These are phyloP conservation scores for Chaetomium cochliodes DNA, from an alignment of 495 filamentous ascomycete species.

Conservation along the genomic window DNA sequence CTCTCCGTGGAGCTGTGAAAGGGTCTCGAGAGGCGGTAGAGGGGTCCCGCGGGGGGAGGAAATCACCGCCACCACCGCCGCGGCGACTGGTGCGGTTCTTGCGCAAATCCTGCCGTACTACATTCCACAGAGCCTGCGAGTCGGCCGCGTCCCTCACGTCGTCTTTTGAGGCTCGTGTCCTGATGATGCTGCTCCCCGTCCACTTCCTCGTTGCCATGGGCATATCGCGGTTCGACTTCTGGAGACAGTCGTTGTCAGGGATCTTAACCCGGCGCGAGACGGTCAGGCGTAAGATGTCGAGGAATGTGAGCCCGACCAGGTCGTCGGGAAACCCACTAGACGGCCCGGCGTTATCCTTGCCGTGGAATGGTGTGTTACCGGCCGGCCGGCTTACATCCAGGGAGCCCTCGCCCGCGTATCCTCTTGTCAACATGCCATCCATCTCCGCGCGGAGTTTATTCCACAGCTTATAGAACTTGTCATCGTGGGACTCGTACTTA, in stretches of 20 bases:
- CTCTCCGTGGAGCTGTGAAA: too few relatives aligned
- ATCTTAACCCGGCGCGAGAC: slow-evolving; percentile 59
- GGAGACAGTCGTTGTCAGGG: slow-evolving; percentile 68
- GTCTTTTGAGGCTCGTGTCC: slow-evolving; percentile 82
- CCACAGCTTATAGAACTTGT: slow-evolving; percentile 79
- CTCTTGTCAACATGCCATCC: slow-evolving; percentile 68
- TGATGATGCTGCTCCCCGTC: slow-evolving; percentile 69
- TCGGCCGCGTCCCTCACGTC: slow-evolving; percentile 91
- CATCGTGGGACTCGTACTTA: slow-evolving; percentile 77
- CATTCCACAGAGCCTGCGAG: slow-evolving; percentile 78
- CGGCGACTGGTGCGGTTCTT: slow-evolving; percentile 56
- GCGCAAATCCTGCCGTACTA: slow-evolving; percentile 69
- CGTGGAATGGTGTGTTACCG: slow-evolving; percentile 41
- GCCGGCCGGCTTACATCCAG: slow-evolving; percentile 65
- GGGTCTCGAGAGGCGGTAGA: too few relatives aligned
- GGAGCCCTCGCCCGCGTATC: slow-evolving; percentile 92
- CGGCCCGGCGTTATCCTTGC: too few relatives aligned
- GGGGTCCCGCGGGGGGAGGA: not conserved
- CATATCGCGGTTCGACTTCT: slow-evolving; percentile 59
- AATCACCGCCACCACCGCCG: not conserved
- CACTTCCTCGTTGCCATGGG: slow-evolving; percentile 63
- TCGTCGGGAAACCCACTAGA: too few relatives aligned
- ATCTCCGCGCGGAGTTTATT: slow-evolving; percentile 86
- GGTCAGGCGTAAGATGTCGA: slow-evolving; percentile 71
- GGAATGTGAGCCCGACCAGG: slow-evolving; percentile 46